Conservation (phyloP, 225 moss, liverwort and hornwort genomes). For the Sphagnum contortum region DNA sequence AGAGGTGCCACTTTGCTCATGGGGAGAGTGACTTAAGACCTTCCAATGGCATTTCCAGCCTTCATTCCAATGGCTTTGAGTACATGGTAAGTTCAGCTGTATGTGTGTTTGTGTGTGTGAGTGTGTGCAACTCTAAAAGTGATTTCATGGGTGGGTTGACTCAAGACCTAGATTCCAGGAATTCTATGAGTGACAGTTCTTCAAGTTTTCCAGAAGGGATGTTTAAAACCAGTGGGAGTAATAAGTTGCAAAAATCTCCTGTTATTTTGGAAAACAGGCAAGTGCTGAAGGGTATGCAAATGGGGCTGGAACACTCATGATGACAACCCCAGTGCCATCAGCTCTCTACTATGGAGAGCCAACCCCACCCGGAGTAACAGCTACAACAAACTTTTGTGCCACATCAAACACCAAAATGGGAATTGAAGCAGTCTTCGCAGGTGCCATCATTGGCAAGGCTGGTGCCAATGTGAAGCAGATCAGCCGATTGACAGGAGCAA, state of each 20-base stretch:
- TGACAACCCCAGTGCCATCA: slow-evolving; percentile 40
- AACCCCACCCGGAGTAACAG: slow-evolving; percentile 77
- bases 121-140: no score
- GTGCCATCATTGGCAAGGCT: slow-evolving; percentile 88
- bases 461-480: slow-evolving; percentile 95
- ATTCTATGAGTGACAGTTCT: no score
- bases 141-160: no score
- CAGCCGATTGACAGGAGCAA: slow-evolving; percentile 78
- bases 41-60: slow-evolving; percentile 43
- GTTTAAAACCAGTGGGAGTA: no score
- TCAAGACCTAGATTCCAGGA: no score
- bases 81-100: slow-evolving; percentile 16
- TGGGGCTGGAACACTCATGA: slow-evolving; percentile 28
- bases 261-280: no score
- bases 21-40: slow-evolving; percentile 80
- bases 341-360: slow-evolving; percentile 88
- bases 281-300: slow-evolving; percentile 13
- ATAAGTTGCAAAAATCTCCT: background rate
- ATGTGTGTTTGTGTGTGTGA: no score
- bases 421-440: slow-evolving; percentile 86
- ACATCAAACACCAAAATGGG: slow-evolving; percentile 68
- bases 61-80: slow-evolving; percentile 24
- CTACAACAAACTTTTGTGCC: slow-evolving; percentile 22
- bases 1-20: slow-evolving; percentile 93
- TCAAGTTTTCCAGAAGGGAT: no score